phyloP scores from a whole-genome alignment of 768 basidiomycete species.

The Clathrus columnatus region DNA sequence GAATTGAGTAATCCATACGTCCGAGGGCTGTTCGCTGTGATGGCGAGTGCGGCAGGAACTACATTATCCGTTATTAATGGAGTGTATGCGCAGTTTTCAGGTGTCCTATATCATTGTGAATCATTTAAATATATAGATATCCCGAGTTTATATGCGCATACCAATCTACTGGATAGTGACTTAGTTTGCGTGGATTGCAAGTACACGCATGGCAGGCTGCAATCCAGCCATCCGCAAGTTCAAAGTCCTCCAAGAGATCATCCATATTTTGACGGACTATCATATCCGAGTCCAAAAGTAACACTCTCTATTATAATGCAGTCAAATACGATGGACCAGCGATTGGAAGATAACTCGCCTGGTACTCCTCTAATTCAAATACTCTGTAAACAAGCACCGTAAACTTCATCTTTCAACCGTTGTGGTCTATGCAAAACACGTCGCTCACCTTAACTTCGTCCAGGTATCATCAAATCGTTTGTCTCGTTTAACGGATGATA shows the following conservation, averaged over 20 bases:
- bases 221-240: slow-evolving; percentile 60
- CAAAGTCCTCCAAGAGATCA: slow-evolving; percentile 42
- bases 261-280: slow-evolving; percentile 78
- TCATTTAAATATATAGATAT: background rate
- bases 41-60: slow-evolving; percentile 29
- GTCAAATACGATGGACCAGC: background rate
- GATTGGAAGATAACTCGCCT: slow-evolving; percentile 33
- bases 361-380: slow-evolving; percentile 61
- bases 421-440: background rate
- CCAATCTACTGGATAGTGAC: slow-evolving; percentile 91
- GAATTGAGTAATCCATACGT: slow-evolving; percentile 84
- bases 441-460: slow-evolving; percentile 37
- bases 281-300: slow-evolving; percentile 87
- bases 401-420: background rate
- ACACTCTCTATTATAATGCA: slow-evolving; percentile 45
- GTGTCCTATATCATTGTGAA: slow-evolving; percentile 51
- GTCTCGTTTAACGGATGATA: slow-evolving; percentile 27
- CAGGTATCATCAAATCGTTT: slow-evolving; percentile 53
- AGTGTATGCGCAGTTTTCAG: slow-evolving; percentile 85
- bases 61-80: slow-evolving; percentile 40
- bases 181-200: slow-evolving; percentile 81
- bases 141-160: slow-evolving; percentile 16
- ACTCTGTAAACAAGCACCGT: slow-evolving; percentile 25
- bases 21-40: slow-evolving; percentile 44
- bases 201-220: slow-evolving; percentile 87